phyloP scores from a whole-genome alignment of 192 early-diverging fungal genomes.

The Phycomyces blakesleeanus region DNA sequence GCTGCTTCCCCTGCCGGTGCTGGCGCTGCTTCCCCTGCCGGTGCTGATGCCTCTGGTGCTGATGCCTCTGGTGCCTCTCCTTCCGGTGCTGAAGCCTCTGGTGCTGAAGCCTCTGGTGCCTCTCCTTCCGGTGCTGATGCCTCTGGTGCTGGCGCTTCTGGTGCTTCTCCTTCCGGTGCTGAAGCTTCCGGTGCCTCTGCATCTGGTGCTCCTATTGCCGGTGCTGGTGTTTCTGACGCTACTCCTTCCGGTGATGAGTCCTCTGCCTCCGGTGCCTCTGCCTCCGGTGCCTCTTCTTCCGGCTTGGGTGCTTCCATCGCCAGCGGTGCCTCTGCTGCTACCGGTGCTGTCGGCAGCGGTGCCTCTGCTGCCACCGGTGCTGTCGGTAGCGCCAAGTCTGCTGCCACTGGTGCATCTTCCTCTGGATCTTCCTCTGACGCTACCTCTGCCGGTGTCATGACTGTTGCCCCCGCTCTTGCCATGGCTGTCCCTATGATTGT shows the following conservation, averaged over 20 bases:
- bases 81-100: neutral
- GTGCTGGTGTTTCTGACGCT: neutral
- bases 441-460: neutral
- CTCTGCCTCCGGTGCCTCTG: neutral
- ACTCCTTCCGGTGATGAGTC: neutral
- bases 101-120: neutral
- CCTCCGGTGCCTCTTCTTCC: neutral
- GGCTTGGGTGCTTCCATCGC: neutral
- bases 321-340: neutral
- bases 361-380: neutral
- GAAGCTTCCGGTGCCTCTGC: neutral
- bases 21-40: neutral
- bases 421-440: neutral
- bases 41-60: constrained; percentile 2
- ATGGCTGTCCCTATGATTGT: neutral
- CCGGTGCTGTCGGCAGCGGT: neutral
- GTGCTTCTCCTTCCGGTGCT: neutral
- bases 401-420: neutral
- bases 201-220: neutral
- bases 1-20: neutral
- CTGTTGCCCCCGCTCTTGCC: constrained; percentile 1
- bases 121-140: neutral
- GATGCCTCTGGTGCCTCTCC: neutral
- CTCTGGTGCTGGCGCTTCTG: neutral
- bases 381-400: neutral